Base-by-base conservation (phyloP, 1,284 basidiomycete genomes). In the Microbotryum saponariae region DNA sequence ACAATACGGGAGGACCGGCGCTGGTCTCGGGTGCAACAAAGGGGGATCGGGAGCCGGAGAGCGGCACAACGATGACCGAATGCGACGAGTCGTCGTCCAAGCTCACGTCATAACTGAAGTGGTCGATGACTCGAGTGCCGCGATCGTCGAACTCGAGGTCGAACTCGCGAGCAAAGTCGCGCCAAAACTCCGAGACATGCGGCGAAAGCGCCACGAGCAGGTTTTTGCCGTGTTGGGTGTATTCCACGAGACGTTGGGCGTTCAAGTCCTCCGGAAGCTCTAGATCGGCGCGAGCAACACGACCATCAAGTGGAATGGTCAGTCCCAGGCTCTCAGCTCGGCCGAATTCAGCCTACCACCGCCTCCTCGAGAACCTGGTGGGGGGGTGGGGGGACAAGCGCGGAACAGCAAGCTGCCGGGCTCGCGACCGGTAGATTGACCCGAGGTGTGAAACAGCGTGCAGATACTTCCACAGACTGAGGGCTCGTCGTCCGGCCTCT, bases 171-270 rank as follows among this genome's bases (percentile, higher is more conserved):
- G 80, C 77, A 48, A 79, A 76, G 63, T 80, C 79, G 25, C 80
- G 74, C 66, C 77, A 77, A 51, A 73, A 60, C 60, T 81, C 80
- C 42, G 77, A 73, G 47, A 78, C 64, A 16, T 70, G 83, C 29
- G 86, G 78, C 1, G 89, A 88, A 60, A 93, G 81, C 2, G 86
- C 84, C 70, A 94, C 78, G 64, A 98, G 81, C 63, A 97, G 80
- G 79, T 97, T 97, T 56, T 61, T 50, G 33, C 61, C 64, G 12
- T 59, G 29, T 12, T 83, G 78, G 58, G 93, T 81, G 54, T 90
- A 84, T 45, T 81, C 74, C 54, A 97, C 82, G 56, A 97, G 79
- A 14, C 83, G 80, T 76, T 94, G 90, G 1, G 94, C 91, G 1
- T 85, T 84, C 56, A 98, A 81, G 70, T 91, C 89, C 62, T 80